A percentile compares a stretch with the other conserved stretches of the same genome.
Evolutionary conservation across 208 protist species (phyloP).

Genomic region (Angomonas deanei): DNA sequence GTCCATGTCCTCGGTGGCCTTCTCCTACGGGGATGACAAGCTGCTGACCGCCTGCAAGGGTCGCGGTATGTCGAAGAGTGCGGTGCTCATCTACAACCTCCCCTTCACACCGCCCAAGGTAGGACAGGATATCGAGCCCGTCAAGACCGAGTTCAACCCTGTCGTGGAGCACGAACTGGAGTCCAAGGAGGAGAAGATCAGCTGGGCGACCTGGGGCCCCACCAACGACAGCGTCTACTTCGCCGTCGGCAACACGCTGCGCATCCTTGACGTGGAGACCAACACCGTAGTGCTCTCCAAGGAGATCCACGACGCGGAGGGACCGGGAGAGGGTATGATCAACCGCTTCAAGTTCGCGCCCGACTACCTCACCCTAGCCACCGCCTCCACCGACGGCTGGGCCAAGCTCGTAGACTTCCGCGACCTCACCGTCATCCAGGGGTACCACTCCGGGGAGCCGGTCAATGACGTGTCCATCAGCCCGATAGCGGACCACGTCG

Average conservation of each 20-base stretch:
- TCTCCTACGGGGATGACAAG: conserved; percentile 87
- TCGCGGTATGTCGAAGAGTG: conserved; percentile 60
- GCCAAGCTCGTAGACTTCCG: conserved; percentile 93
- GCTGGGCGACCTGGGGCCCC: conserved; percentile 93
- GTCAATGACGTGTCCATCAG: conserved; percentile 97
- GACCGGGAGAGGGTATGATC: conserved; percentile 25
- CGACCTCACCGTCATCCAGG: conserved; percentile 90
- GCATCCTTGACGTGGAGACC: conserved; percentile 91
- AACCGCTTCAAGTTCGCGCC: conserved; percentile 88
- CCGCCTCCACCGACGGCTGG: conserved; percentile 92
- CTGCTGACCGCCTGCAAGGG: conserved; percentile 91
- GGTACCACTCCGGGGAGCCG: conserved; percentile 93
- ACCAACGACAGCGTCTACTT: conserved; percentile 96
- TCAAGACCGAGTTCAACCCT: conserved; percentile 57
- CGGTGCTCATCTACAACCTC: conserved; percentile 89
- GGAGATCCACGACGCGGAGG: conserved; percentile 53
- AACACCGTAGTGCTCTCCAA: conserved; percentile 67
- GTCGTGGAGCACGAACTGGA: conserved; percentile 47
- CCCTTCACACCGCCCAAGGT: conserved; percentile 50
- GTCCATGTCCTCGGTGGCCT: conserved; percentile 74
- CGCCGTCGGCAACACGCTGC: conserved; percentile 89
- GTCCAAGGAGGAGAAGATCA: conserved; percentile 54
- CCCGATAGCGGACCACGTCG: conserved; percentile 84
- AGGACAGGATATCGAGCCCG: conserved; percentile 55
- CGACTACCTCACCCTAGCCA: conserved; percentile 91